Evolutionary conservation across 495 filamentous ascomycete species (phyloP), one percentile per base, ranked within the genome.

Genomic region (Penicillium bialowiezense): DNA sequence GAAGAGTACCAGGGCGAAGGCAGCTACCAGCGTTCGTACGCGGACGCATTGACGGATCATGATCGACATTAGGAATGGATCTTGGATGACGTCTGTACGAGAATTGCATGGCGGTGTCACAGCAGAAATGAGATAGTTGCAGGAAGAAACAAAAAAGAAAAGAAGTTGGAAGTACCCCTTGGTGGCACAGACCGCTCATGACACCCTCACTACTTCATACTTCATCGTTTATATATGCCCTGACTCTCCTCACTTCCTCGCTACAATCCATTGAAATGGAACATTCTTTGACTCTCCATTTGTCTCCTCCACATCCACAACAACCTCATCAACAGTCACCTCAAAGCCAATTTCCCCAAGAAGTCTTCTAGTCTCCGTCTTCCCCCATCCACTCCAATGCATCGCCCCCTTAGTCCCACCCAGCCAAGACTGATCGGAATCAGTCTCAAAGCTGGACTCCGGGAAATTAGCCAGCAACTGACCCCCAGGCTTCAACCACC

Each of bases 311-410:
- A 15, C 10, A 55, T 64, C 61, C n/a, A 40, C 34, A 15, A 42
- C 39, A 35, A 59, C 56, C 48, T 60, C 59, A 34, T 59, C 53
- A 50, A 60, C n/a, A 20, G 41, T 33, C 13, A 63, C 29, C 32
- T 33, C 40, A 55, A 63, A 63, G 1, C 62, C 62, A 35, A 57
- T 28, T 1, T 57, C 54, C 21, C 0, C 7, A 3, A 66, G 17
- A 15, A 64, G 43, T 15, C 14, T 29, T 24, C 47, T 48, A 19
- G 36, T 67, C 56, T 64, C 47, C 24, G 63, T 47, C 26, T 15
- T 53, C 10, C 68, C 71, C 60, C 59, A 75, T 5, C 64, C 57
- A 59, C 68, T 71, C 72, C 74, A 78, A 61, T 64, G 68, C 63
- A 76, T 70, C 41, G 41, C 52, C 8, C 63, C 61, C 6, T 55